Percentiles rank a stretch among this genome's conserved stretches.
phyloP scores from a whole-genome alignment of 257 asterid genomes.

The Coffea canephora region DNA sequence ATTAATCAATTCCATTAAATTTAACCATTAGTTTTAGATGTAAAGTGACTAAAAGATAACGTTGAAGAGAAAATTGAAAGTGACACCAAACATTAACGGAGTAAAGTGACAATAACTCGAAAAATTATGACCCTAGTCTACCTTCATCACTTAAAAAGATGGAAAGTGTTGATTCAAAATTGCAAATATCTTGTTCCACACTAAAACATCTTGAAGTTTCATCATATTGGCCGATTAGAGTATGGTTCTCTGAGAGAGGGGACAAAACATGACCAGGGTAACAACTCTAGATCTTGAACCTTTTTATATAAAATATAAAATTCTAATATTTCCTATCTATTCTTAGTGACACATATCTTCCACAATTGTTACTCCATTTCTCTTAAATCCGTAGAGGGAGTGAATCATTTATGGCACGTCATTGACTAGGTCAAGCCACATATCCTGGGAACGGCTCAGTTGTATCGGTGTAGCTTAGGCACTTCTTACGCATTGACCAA shows the following conservation, averaged over 20 bases:
- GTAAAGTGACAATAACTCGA: not conserved
- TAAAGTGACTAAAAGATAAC: too few relatives aligned
- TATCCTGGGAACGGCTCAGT: not conserved
- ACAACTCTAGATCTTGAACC: not conserved
- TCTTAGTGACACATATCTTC: too few relatives aligned
- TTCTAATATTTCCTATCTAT: not conserved
- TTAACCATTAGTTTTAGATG: too few relatives aligned
- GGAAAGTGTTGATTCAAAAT: not conserved
- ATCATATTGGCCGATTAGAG: not conserved
- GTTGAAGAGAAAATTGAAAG: too few relatives aligned
- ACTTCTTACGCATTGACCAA: not conserved
- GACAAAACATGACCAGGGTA: not conserved
- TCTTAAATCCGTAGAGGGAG: too few relatives aligned
- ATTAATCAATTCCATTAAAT: too few relatives aligned
- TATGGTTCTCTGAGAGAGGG: too few relatives aligned
- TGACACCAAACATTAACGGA: too few relatives aligned
- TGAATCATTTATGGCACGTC: not conserved
- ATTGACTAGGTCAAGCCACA: not conserved
- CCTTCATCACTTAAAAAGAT: not conserved
- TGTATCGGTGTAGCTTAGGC: too few relatives aligned
- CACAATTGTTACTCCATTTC: too few relatives aligned
- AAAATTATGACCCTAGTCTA: not conserved
- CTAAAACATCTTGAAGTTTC: not conserved
- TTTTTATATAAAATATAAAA: too few relatives aligned
- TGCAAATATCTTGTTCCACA: too few relatives aligned